These are phyloP conservation scores for Hygrophorus russula DNA, from an alignment of 768 basidiomycete genomes.

Conservation along the genomic window DNA sequence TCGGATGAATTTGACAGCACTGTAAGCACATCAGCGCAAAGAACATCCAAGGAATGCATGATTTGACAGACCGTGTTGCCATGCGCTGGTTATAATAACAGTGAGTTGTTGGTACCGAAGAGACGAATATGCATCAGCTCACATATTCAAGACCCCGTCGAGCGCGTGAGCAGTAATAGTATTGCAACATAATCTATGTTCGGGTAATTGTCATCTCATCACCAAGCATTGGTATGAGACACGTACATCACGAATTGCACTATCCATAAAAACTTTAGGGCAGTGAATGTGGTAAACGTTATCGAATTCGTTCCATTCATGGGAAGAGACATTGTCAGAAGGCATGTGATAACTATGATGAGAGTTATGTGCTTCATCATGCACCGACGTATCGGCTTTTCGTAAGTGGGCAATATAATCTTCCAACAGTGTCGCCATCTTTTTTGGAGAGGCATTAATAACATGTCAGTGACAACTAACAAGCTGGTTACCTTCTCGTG, in stretches of 20 bases:
- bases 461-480: too few species aligned
- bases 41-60: slow-evolving; percentile 5
- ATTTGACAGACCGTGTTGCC: slow-evolving; percentile 55
- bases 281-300: slow-evolving; percentile 89
- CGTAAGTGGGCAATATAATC: slow-evolving; percentile 48
- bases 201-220: not conserved
- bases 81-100: slow-evolving; percentile 32
- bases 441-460: not conserved
- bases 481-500: too few species aligned
- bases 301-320: slow-evolving; percentile 75
- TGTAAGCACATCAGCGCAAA: slow-evolving; percentile 14
- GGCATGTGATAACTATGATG: slow-evolving; percentile 52
- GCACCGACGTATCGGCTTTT: slow-evolving; percentile 27
- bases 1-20: slow-evolving; percentile 79
- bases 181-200: slow-evolving; percentile 69
- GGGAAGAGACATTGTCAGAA: slow-evolving; percentile 50
- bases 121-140: too few species aligned
- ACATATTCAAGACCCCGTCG: slow-evolving; percentile 69
- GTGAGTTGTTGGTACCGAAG: too few species aligned
- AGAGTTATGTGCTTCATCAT: slow-evolving; percentile 16
- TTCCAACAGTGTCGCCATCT: slow-evolving; percentile 24
- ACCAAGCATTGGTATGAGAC: slow-evolving; percentile 6
- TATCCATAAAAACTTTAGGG: slow-evolving; percentile 70
- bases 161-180: slow-evolving; percentile 74
- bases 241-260: slow-evolving; percentile 69